Percentiles rank a stretch among this genome's conserved stretches.
These are phyloP conservation scores for Albifimbria verrucaria DNA, from an alignment of 2,329 filamentous ascomycete genomes.

Conservation along the genomic window DNA sequence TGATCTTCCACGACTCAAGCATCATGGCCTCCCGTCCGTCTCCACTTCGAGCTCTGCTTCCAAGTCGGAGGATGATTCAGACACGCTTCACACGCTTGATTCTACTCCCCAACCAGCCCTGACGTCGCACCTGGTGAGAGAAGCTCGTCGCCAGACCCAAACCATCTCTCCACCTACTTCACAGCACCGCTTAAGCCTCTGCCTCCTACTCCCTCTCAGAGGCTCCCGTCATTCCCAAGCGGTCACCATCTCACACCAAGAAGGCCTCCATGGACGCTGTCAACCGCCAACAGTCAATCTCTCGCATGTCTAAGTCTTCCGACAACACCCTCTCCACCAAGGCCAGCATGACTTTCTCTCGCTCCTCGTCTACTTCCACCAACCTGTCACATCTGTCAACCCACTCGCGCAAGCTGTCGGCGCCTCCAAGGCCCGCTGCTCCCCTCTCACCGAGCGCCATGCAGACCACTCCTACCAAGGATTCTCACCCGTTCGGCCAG, in stretches of 20 bases:
- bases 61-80: conserved; percentile 70
- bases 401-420: conserved; percentile 22
- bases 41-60: background rate
- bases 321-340: conserved; percentile 53
- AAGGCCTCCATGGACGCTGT: conserved; percentile 72
- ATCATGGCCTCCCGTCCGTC: conserved; percentile 42
- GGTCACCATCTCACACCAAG: conserved; percentile 86
- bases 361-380: conserved; percentile 55
- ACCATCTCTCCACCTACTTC: conserved; percentile 68
- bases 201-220: conserved; percentile 29
- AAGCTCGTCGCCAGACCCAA: conserved; percentile 53
- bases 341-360: conserved; percentile 52
- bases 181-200: conserved; percentile 47
- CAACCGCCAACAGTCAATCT: conserved; percentile 61
- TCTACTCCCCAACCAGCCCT: conserved; percentile 67
- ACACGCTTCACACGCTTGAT: conserved; percentile 52
- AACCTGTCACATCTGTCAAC: conserved; percentile 45
- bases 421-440: conserved; percentile 20
- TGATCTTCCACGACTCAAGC: conserved; percentile 66
- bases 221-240: conserved; percentile 62
- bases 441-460: conserved; percentile 25
- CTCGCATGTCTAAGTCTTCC: conserved; percentile 55
- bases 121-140: conserved; percentile 57
- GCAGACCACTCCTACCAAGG: conserved; percentile 31
- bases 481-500: conserved; percentile 74